Evolutionary conservation across 2,329 filamentous ascomycete genomes (phyloP), one percentile per base, ranked within the genome.

Genomic region (Macrophomina phaseolina): DNA sequence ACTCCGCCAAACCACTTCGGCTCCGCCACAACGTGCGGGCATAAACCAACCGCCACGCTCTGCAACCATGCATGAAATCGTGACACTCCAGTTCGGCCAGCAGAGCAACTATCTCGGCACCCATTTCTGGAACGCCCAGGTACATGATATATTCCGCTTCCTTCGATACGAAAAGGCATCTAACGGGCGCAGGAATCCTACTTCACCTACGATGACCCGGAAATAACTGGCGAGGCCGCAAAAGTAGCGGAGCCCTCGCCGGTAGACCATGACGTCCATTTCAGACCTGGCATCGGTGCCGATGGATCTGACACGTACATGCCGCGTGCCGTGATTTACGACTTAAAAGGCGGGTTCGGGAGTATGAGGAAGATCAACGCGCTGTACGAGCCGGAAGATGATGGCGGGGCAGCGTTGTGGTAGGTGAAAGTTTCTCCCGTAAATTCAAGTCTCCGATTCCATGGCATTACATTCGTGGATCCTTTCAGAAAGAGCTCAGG

Each of bases 61-160:
- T 38, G 36, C 62, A 62, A 38, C 46, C 32, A 98, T 99, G 95
- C 93, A 94, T 80, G 95, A 99, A 80, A 93, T 98, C 69, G 85
- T 99, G 69, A 97, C 94, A 0, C 83, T 99, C 53, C 95, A 99
- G 83, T 89, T 98, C 68, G 95, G 95, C 51, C 91, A 97, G 77
- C 89, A 91, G 76, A 94, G 91, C 77, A 99, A 99, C 79, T 97
- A 97, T 74, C 82, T 96, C 28, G 94, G 91, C 36, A 96, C 94
- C 0, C 95, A 99, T 81, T 99, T 97, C 79, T 99, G 95, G 95
- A 99, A 99, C 74, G 85, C 91, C 5, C 94, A 97, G 84, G 92
- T 92, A 78, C n/a, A 45, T 12, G 11, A 18, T 14, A 5, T 16
- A 2, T 14, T 38, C 8, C n/a, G 32, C 12, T 23, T 49, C 9